These are phyloP conservation scores for Phanerodontia chrysosporium DNA, from an alignment of 768 basidiomycete genomes.

Conservation along the genomic window DNA sequence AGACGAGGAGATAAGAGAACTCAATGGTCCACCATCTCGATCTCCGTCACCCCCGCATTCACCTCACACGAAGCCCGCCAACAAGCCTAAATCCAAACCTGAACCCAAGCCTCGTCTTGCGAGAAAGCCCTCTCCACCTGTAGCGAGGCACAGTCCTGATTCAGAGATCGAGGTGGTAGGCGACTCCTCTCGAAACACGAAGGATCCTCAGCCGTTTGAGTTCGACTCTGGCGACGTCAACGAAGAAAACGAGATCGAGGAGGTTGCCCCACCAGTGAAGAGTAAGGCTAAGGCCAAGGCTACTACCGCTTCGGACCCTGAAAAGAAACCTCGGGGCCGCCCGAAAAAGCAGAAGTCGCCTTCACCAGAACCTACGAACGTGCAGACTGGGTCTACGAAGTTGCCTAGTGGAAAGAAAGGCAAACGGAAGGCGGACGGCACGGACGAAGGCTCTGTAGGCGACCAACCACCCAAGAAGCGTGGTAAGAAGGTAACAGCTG, in stretches of 20 bases:
- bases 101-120: constrained; percentile 10
- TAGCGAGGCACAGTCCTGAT: constrained; percentile 1
- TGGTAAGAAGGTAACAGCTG: neutral
- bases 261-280: constrained; percentile 16
- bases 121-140: constrained; percentile 7
- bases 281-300: constrained; percentile 8
- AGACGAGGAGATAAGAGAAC: neutral
- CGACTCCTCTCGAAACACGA: neutral
- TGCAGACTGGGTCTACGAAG: constrained; percentile 4
- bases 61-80: neutral
- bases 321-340: constrained; percentile 11
- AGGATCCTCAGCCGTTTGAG: neutral
- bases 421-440: constrained; percentile 28
- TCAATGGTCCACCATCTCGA: neutral
- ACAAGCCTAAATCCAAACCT: constrained; percentile 1
- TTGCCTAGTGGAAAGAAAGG: constrained; percentile 15
- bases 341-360: constrained; percentile 6
- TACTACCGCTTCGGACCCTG: neutral
- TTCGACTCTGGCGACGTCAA: constrained; percentile 6
- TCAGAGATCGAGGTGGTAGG: neutral
- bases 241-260: constrained; percentile 30
- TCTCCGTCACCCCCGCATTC: neutral
- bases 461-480: constrained; percentile 10
- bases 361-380: constrained; percentile 4
- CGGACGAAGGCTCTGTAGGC: constrained; percentile 21